phyloP scores from a whole-genome alignment of 257 asterid species.

The Parsonsia alboflavescens region DNA sequence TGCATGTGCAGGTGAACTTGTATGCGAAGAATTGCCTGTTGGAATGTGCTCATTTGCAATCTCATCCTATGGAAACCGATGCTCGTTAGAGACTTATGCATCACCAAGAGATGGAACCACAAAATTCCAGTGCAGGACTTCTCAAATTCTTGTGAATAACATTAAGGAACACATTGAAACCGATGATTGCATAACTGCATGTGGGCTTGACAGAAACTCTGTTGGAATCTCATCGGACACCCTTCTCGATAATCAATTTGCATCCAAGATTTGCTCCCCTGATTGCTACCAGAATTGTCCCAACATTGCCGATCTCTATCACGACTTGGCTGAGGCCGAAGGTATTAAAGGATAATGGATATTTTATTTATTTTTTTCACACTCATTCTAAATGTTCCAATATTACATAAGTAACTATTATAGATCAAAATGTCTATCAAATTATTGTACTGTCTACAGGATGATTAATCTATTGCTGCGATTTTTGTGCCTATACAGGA shows the following conservation, averaged over 20 bases:
- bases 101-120: slow-evolving; percentile 15
- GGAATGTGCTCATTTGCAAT: slow-evolving; percentile 34
- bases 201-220: slow-evolving; percentile 29
- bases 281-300: slow-evolving; percentile 33
- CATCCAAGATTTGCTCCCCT: slow-evolving; percentile 24
- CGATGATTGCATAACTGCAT: slow-evolving; percentile 29
- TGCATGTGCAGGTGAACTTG: slow-evolving; percentile 21
- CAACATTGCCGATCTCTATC: slow-evolving; percentile 39
- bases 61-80: slow-evolving; percentile 27
- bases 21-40: slow-evolving; percentile 29
- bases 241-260: slow-evolving; percentile 19
- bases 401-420: no score
- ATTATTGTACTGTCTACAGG: no score
- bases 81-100: slow-evolving; percentile 30
- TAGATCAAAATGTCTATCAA: no score
- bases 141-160: slow-evolving; percentile 15
- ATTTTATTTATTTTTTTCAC: no score
- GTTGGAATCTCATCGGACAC: slow-evolving; percentile 36
- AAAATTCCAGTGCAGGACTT: slow-evolving; percentile 28
- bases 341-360: no score
- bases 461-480: no score
- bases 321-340: slow-evolving; percentile 36
- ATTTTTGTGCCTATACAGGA: slow-evolving; percentile 20
- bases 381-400: no score
- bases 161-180: slow-evolving; percentile 22